Base-by-base conservation (phyloP, 495 filamentous ascomycete genomes). In the Apodospora peruviana region DNA sequence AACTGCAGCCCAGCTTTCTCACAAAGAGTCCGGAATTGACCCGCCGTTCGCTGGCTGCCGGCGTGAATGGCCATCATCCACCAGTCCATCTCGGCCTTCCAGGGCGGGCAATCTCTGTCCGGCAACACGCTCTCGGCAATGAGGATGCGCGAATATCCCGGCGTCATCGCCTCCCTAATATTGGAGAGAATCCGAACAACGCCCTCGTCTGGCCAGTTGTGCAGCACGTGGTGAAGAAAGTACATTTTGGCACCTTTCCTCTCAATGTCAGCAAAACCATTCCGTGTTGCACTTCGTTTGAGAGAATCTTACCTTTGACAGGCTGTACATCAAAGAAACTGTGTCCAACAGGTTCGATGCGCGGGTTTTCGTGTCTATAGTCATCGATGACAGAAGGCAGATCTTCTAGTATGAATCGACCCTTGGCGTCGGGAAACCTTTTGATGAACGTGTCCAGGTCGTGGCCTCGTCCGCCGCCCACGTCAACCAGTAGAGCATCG, bases 381-480 rank as follows among this genome's bases (percentile, higher is more conserved):
- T 50, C 19, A 1, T 25, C 39, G 23, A 80, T 66, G 1, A 75
- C 71, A 1, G 43, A 39, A 2, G 65, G 43, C 0, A 66, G 58
- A 48, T 82, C 78, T 53, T 81, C 73, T 1, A 80, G 55, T 9
- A 82, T 57, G 3, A 81, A 45, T 2, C 57, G 59, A 2, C 76
- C 78, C 0, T 64, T 63, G 0, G 61, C 17, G 11, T 66, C 55
- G 0, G 77, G 78, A 43, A 63, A 54, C 18, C 69, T 58, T 2
- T 29, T n/a, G 4, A 45, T 50, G 51, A 83, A 76, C n/a, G 66
- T 62, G 1, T 59, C 43, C 0, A 81, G 53, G 48, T 83, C 74
- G 22, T 81, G 72, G 2, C 79, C 79, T 2, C 68, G 40, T 10
- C 65, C 66, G 2, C 77, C 80, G 22, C 69, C 79, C 1, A 82